Conservation (phyloP, 257 asterid species). For the Lithospermum erythrorhizon region DNA sequence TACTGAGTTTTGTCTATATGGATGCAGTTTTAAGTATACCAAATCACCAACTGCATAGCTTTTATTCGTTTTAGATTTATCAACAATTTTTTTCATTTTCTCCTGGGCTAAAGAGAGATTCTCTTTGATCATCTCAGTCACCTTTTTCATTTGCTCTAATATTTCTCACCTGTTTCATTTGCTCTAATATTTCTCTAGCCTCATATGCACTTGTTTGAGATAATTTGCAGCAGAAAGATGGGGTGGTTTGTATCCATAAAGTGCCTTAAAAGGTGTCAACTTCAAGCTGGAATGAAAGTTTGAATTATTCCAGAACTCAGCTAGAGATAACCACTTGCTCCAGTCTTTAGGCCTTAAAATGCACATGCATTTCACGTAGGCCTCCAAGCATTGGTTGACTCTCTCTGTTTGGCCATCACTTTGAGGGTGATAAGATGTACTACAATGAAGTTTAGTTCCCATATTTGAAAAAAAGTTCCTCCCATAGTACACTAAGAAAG, state of each 20-base stretch:
- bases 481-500: background rate
- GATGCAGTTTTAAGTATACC: too few relatives aligned
- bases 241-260: background rate
- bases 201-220: background rate
- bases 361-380: too few relatives aligned
- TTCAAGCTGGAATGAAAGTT: background rate
- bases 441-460: background rate
- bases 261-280: background rate
- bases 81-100: background rate
- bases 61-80: background rate
- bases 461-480: too few relatives aligned
- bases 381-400: too few relatives aligned
- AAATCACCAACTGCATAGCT: too few relatives aligned
- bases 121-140: background rate
- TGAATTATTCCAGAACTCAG: too few relatives aligned
- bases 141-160: background rate
- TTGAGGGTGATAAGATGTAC: background rate
- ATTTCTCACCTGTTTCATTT: too few relatives aligned
- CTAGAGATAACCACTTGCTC: too few relatives aligned
- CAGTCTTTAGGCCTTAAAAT: too few relatives aligned
- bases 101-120: background rate
- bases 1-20: too few relatives aligned
- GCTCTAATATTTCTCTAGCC: too few relatives aligned
- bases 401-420: too few relatives aligned
- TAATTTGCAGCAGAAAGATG: background rate